A percentile compares a stretch with the other conserved stretches of the same genome.
Conservation (phyloP, 2,329 filamentous ascomycete species). For the Pseudocercospora musae region DNA sequence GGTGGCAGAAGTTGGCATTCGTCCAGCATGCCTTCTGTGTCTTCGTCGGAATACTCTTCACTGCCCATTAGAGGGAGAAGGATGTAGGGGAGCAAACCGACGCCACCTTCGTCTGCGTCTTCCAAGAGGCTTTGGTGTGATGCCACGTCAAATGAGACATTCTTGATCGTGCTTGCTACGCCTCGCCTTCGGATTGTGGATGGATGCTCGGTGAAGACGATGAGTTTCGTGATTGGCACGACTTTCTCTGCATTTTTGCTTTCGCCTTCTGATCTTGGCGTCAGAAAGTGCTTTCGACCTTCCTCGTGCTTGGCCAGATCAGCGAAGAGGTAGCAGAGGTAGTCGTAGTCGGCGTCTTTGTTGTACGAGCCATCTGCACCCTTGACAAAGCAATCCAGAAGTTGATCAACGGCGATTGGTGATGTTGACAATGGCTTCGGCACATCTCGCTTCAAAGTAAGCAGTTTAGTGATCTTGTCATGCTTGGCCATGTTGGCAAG, state of each 20-base stretch:
- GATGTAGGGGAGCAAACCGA: slow-evolving; percentile 83
- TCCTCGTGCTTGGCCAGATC: slow-evolving; percentile 76
- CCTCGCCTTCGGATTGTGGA: slow-evolving; percentile 81
- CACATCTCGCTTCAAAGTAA: slow-evolving; percentile 64
- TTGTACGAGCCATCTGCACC: slow-evolving; percentile 81
- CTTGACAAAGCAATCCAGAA: slow-evolving; percentile 95
- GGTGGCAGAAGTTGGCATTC: slow-evolving; percentile 86
- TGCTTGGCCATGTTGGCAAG: slow-evolving; percentile 87
- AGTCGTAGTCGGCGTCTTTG: slow-evolving; percentile 81
- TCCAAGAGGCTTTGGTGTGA: slow-evolving; percentile 65
- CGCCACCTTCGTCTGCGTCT: slow-evolving; percentile 57
- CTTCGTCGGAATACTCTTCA: slow-evolving; percentile 85
- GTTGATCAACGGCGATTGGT: slow-evolving; percentile 75
- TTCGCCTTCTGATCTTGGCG: slow-evolving; percentile 40
- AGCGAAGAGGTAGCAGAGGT: slow-evolving; percentile 89
- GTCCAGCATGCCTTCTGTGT: slow-evolving; percentile 79
- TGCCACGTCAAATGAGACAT: slow-evolving; percentile 77
- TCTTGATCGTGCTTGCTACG: slow-evolving; percentile 96
- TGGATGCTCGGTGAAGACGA: slow-evolving; percentile 88
- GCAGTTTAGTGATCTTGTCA: slow-evolving; percentile 65
- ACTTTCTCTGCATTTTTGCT: slow-evolving; percentile 68
- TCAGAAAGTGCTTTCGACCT: slow-evolving; percentile 54
- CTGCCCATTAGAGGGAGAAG: slow-evolving; percentile 82
- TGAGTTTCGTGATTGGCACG: slow-evolving; percentile 86
- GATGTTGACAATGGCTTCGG: slow-evolving; percentile 71